Evolutionary conservation across 371 early-diverging fungal genomes (phyloP).

Genomic region (Cokeromyces recurvatus): DNA sequence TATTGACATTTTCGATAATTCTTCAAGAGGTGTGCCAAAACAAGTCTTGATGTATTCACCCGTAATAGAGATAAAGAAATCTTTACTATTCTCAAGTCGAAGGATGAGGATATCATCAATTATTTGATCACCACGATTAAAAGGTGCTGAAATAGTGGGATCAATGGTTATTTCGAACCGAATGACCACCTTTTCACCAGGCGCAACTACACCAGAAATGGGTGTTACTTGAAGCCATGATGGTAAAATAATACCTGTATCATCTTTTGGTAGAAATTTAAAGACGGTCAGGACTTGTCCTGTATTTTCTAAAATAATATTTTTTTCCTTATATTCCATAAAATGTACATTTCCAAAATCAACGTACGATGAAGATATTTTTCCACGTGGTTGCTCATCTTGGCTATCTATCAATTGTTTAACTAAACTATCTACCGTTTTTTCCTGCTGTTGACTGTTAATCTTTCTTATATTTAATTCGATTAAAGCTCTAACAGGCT

Average conservation of each 20-base stretch:
- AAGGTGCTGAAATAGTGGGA: conserved; percentile 51
- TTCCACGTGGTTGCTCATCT: conserved; percentile 78
- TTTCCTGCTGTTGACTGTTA: conserved; percentile 48
- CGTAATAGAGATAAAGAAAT: conserved; percentile 74
- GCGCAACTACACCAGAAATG: conserved; percentile 60
- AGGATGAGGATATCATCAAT: conserved; percentile 80
- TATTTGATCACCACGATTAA: conserved; percentile 58
- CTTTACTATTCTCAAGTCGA: conserved; percentile 75
- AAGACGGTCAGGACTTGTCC: conserved; percentile 71
- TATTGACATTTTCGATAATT: conserved; percentile 36
- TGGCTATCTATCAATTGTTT: conserved; percentile 74
- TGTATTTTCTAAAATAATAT: conserved; percentile 68
- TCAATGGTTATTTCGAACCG: conserved; percentile 69
- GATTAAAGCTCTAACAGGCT: conserved; percentile 81
- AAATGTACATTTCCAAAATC: conserved; percentile 82
- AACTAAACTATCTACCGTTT: conserved; percentile 53
- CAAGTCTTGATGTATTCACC: conserved; percentile 71
- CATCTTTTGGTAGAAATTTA: conserved; percentile 63
- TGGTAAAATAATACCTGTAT: conserved; percentile 45
- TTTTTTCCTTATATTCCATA: conserved; percentile 50
- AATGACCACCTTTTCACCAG: conserved; percentile 62
- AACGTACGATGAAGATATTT: conserved; percentile 54
- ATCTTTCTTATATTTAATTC: conserved; percentile 49
- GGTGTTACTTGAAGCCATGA: conserved; percentile 72
- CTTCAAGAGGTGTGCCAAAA: conserved; percentile 68